Evolutionary conservation across 2,329 filamentous ascomycete genomes (phyloP), one percentile per base, ranked within the genome.

Genomic region (Aspergillus sp.): DNA sequence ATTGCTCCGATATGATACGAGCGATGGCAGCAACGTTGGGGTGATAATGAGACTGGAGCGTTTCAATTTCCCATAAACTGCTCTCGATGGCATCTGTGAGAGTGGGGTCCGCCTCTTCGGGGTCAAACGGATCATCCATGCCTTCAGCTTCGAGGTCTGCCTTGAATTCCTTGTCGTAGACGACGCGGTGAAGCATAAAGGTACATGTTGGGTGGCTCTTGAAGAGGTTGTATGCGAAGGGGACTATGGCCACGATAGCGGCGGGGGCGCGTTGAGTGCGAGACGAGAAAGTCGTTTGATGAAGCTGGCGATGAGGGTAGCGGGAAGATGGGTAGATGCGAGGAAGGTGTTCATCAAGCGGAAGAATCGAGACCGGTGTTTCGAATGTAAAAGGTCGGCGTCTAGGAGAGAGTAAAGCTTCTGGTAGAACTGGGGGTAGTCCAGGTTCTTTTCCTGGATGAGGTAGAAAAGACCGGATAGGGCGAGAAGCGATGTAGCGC

Each of bases 361-460:
- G 71, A 98, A 93, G 70, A 98, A 96, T 44, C 85, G 83, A 13
- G 90, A 94, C 40, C 93, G 84, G 70, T 98, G 86, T 68, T 93
- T 95, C 13, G 90, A 95, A 71, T 98, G 90, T 37, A 98, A 74
- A 7, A 97, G 79, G 39, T 88, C 82, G 32, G 83, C 78, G 68
- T 97, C 88, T 4, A 98, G 78, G 1, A 98, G 77, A 7, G 89
- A 94, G 71, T 98, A 98, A 2, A 98, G 82, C 65, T 96, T 97
- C 42, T 77, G 70, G 70, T 95, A 98, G 70, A 98, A 98, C 29
- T 84, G 85, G 1, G 90, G 90, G 65, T 98, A 98, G 69, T 98
- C 93, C 47, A 98, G 77, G 63, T 98, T 98, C 61, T 88, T 88
- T 62, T 93, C 82, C 52, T 88, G 84, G 56, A 98, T 97, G 41